Percentiles rank a stretch among this genome's conserved stretches.
Evolutionary conservation across 257 asterid species (phyloP).

Genomic region (Henckelia pumila): DNA sequence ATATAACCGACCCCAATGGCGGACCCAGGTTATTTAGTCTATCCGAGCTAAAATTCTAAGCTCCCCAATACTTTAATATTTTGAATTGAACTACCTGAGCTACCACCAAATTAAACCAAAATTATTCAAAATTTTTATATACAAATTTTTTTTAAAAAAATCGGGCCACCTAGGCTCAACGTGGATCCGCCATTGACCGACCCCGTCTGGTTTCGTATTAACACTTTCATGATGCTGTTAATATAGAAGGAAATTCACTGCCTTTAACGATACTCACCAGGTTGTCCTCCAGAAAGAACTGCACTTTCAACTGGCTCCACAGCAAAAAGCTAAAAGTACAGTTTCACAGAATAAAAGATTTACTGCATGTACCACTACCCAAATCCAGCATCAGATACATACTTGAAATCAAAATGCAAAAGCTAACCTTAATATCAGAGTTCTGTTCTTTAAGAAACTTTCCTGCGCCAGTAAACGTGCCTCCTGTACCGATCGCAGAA

Average conservation of each 20-base stretch:
- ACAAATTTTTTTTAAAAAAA: too few relatives aligned
- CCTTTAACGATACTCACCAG: constrained; percentile 53
- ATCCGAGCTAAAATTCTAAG: too few relatives aligned
- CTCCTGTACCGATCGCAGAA: constrained; percentile 65
- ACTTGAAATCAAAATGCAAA: background rate
- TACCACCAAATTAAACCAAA: too few relatives aligned
- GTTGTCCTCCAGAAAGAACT: constrained; percentile 83
- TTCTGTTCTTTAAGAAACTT: constrained; percentile 54
- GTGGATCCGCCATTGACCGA: too few relatives aligned
- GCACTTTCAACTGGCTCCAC: constrained; percentile 86
- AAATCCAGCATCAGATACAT: constrained; percentile 13
- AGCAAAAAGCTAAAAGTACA: constrained; percentile 50
- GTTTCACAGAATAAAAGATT: background rate
- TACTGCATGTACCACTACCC: background rate
- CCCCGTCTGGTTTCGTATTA: background rate
- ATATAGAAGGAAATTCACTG: background rate
- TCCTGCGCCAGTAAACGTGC: constrained; percentile 60
- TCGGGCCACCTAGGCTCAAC: too few relatives aligned
- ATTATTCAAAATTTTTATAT: too few relatives aligned
- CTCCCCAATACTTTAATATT: too few relatives aligned
- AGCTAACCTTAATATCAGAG: constrained; percentile 48
- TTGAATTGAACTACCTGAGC: too few relatives aligned
- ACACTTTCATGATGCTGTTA: background rate
- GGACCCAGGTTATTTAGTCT: too few relatives aligned
- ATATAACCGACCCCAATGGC: background rate